Evolutionary conservation across 225 moss, liverwort and hornwort genomes (phyloP).

Genomic region (Physcomitrellopsis africana): DNA sequence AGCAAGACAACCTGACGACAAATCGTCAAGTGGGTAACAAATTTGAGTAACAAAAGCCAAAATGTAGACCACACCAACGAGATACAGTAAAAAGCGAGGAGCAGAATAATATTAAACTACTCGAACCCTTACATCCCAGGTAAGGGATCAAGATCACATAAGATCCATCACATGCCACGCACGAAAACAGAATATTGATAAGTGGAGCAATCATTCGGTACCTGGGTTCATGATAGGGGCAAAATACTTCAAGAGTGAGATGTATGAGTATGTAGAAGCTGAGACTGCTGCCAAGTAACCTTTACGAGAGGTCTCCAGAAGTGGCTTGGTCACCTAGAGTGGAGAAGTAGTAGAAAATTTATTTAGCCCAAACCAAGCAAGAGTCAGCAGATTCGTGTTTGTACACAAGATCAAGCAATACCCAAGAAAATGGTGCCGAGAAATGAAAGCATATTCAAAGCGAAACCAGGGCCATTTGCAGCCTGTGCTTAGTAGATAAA

Average conservation of each 20-base stretch:
- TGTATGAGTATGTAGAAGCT: slow-evolving; percentile 88
- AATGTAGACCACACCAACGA: neutral
- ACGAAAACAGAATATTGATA: neutral
- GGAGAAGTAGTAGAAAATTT: slow-evolving; percentile 3
- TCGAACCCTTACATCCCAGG: slow-evolving; percentile 1
- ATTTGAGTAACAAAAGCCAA: neutral
- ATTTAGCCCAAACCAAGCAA: slow-evolving; percentile 18
- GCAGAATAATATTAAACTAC: neutral
- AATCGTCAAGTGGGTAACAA: neutral
- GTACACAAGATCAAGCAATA: neutral
- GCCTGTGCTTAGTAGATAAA: neutral
- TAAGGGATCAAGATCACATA: neutral
- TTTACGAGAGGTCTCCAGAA: slow-evolving; percentile 90
- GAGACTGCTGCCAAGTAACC: slow-evolving; percentile 95
- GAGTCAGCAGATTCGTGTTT: neutral
- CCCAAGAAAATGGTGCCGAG: neutral
- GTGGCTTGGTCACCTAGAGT: slow-evolving; percentile 85
- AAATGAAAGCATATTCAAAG: neutral
- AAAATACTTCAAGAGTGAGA: slow-evolving; percentile 88
- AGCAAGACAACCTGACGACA: neutral
- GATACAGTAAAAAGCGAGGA: neutral
- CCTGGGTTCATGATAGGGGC: slow-evolving; percentile 90
- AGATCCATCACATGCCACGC: neutral
- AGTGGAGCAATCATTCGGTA: slow-evolving; percentile 26
- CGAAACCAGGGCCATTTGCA: slow-evolving; percentile 8